Percentiles rank a stretch among this genome's conserved stretches.
Evolutionary conservation across 192 early-diverging fungal genomes (phyloP).

Genomic region (Phlyctochytrium bullatum): DNA sequence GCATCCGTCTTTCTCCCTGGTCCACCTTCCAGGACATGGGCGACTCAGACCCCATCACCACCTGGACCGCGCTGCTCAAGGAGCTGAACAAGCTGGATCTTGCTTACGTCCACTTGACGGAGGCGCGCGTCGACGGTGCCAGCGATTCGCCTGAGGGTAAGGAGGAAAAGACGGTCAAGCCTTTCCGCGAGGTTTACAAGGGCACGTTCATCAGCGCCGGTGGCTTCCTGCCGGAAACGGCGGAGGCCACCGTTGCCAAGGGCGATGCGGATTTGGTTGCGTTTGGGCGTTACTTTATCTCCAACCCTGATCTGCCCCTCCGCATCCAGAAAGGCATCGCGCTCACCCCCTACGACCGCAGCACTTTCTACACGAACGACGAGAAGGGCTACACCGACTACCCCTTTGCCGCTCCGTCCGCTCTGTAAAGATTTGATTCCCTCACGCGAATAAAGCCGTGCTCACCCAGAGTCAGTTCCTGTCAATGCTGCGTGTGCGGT

Average conservation of each 20-base stretch:
- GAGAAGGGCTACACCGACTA: slow-evolving; percentile 23
- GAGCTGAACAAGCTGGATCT: slow-evolving; percentile 16
- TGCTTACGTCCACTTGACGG: slow-evolving; percentile 29
- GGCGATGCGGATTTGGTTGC: slow-evolving; percentile 34
- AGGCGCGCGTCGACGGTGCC: slow-evolving; percentile 5
- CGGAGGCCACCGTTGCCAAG: slow-evolving; percentile 9
- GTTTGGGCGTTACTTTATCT: slow-evolving; percentile 31
- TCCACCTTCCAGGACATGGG: slow-evolving; percentile 15
- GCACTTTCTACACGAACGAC: slow-evolving; percentile 29
- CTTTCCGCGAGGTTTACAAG: slow-evolving; percentile 16
- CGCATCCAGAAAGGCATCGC: slow-evolving; percentile 24
- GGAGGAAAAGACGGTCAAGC: neutral
- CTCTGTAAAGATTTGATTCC: no score
- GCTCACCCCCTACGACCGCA: slow-evolving; percentile 32
- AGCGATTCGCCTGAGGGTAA: neutral
- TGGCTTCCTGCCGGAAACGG: slow-evolving; percentile 13
- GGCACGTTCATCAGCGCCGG: slow-evolving; percentile 21
- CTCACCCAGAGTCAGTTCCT: no score
- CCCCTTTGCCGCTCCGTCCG: neutral
- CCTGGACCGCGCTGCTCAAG: slow-evolving; percentile 11
- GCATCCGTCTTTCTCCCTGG: slow-evolving; percentile 36
- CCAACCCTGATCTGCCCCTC: slow-evolving; percentile 41
- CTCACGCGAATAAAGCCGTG: no score
- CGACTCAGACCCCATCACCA: slow-evolving; percentile 9
- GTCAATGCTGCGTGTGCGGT: no score